phyloP scores from a whole-genome alignment of 2,329 filamentous ascomycete species.

The Penicillium polonicum region DNA sequence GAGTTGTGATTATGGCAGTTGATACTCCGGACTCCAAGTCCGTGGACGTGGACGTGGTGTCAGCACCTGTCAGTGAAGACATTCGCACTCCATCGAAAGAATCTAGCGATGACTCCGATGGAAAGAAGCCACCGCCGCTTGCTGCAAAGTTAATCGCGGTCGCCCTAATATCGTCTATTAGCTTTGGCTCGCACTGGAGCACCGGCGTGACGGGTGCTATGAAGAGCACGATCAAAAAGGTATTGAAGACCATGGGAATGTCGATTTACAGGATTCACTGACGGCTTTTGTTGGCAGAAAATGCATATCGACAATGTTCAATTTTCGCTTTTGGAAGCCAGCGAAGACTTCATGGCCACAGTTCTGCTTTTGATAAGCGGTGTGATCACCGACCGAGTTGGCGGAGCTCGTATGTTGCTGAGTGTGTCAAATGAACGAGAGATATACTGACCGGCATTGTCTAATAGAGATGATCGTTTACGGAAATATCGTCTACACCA shows the following conservation, averaged over 20 bases:
- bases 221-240: slow-evolving; percentile 62
- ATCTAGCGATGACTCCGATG: slow-evolving; percentile 8
- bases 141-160: slow-evolving; percentile 47
- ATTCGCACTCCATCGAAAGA: neutral
- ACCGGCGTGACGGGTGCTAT: slow-evolving; percentile 60
- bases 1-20: neutral
- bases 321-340: slow-evolving; percentile 59
- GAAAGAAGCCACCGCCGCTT: slow-evolving; percentile 26
- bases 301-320: slow-evolving; percentile 60
- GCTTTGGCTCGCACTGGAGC: slow-evolving; percentile 62
- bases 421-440: neutral
- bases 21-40: slow-evolving; percentile 10
- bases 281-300: slow-evolving; percentile 31
- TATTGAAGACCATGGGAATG: slow-evolving; percentile 6
- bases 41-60: slow-evolving; percentile 5
- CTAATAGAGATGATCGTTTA: slow-evolving; percentile 53
- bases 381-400: slow-evolving; percentile 57
- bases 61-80: neutral
- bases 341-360: slow-evolving; percentile 62
- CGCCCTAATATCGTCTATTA: slow-evolving; percentile 47
- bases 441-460: neutral
- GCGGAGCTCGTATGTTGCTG: slow-evolving; percentile 51
- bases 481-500: slow-evolving; percentile 60
- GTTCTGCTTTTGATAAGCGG: slow-evolving; percentile 56
- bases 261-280: neutral